Base-by-base conservation (phyloP, 2,329 filamentous ascomycete species). In the Ambrosiella cleistominuta region DNA sequence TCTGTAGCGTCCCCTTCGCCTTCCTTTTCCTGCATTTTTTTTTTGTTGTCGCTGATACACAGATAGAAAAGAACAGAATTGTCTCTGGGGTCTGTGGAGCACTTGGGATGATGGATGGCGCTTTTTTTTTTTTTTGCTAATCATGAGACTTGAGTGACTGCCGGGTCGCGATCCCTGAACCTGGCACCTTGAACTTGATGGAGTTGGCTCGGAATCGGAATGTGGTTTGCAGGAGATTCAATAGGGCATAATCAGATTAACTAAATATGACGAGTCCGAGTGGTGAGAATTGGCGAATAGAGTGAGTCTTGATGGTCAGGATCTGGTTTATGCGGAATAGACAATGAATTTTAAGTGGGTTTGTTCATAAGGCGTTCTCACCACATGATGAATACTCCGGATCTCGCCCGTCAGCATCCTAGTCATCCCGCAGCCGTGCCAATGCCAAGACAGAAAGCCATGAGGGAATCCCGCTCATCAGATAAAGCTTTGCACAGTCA, bases 101-200 rank as follows among this genome's bases (percentile, higher is more conserved):
- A 11, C 15, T 47, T 47, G 44, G 44, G 44, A 47, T 39, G 27
- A 9, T 12, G 44, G 44, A 47, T 39, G 27, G 6, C 13, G 36
- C 51, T 39, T n/a, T 27, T 54, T 54, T 13, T 19, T 19, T 54
- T 54, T 38, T 45, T 56, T 56, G 42, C 42, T 49, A 56, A 56
- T 56, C 54, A 49, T 56, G 42, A 56, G 54, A 56, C 54, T 42
- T 56, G 19, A 56, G 40, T 56, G 54, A 42, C 27, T 47, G 11
- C 13, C 9, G 42, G 42, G 54, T 40, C 8, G 54, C 13, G 17
- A 56, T 56, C 54, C 54, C 11, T 56, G 54, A 47, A 56, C 54
- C 42, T 36, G 42, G 54, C n/a, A 17, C 7, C 19, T 47, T 47
- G 7, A 15, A 15, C 13, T 13, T 47, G 44, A 47, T 47, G 44